These are phyloP conservation scores for Astragalus membranaceus DNA, from an alignment of 306 rosid genomes.

Conservation along the genomic window DNA sequence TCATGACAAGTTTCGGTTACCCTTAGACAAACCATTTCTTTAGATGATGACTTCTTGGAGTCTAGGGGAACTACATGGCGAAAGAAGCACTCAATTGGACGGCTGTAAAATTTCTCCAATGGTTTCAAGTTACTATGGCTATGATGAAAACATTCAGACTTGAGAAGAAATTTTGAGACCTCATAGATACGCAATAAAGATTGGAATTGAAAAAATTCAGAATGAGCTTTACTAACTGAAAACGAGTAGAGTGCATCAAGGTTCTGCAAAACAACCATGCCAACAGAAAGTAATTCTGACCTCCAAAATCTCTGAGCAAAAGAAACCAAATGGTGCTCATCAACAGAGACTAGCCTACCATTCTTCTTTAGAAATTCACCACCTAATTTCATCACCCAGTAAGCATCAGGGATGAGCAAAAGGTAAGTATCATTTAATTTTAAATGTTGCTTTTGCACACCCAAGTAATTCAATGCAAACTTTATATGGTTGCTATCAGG, in stretches of 20 bases:
- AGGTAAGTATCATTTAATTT: slow-evolving; percentile 18
- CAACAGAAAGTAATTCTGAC: slow-evolving; percentile 43
- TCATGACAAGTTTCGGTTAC: slow-evolving; percentile 22
- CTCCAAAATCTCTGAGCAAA: slow-evolving; percentile 47
- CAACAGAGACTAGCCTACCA: slow-evolving; percentile 35
- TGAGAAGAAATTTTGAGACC: slow-evolving; percentile 41
- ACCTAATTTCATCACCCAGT: slow-evolving; percentile 41
- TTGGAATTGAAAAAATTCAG: slow-evolving; percentile 21
- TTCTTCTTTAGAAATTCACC: slow-evolving; percentile 23
- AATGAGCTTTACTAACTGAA: not conserved
- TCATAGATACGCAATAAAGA: slow-evolving; percentile 36
- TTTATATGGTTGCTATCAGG: slow-evolving; percentile 16
- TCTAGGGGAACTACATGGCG: slow-evolving; percentile 33
- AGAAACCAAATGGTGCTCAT: slow-evolving; percentile 26
- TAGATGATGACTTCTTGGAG: slow-evolving; percentile 25
- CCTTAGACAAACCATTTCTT: slow-evolving; percentile 39
- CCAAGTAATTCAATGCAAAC: slow-evolving; percentile 53
- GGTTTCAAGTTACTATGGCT: not conserved
- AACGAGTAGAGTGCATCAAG: slow-evolving; percentile 33
- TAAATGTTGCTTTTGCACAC: slow-evolving; percentile 35
- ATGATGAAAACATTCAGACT: slow-evolving; percentile 18
- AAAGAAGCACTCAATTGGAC: slow-evolving; percentile 23
- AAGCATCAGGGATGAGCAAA: slow-evolving; percentile 51
- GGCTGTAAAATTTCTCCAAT: slow-evolving; percentile 8
- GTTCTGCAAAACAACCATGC: slow-evolving; percentile 39